Evolutionary conservation across 495 filamentous ascomycete species (phyloP).

Genomic region (Friedmanniomyces simplex): DNA sequence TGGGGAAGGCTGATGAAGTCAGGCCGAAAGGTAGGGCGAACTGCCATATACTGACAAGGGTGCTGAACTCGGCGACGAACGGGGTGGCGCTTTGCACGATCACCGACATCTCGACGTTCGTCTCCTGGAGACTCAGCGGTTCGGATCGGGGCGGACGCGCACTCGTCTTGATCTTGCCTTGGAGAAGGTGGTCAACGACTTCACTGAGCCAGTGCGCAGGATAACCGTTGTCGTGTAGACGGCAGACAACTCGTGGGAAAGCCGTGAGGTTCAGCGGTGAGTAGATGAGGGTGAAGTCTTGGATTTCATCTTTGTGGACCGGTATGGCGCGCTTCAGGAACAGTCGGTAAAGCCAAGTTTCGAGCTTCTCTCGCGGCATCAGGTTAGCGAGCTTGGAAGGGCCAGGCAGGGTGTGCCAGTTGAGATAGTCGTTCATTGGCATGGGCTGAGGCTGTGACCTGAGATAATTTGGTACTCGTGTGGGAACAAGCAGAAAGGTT

Average conservation of each 20-base stretch:
- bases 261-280: background rate
- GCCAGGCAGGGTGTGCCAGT: background rate
- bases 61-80: background rate
- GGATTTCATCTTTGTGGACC: background rate
- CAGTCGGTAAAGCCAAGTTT: background rate
- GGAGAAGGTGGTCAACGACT: background rate
- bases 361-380: background rate
- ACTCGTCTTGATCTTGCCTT: background rate
- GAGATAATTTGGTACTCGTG: background rate
- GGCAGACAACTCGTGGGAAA: background rate
- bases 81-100: background rate
- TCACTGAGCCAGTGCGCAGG: background rate
- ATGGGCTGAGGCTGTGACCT: background rate
- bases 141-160: background rate
- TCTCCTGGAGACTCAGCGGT: background rate
- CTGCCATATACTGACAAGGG: constrained; percentile 1
- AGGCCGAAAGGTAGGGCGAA: background rate
- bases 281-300: background rate
- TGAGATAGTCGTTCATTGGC: background rate
- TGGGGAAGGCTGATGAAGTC: background rate
- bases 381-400: background rate
- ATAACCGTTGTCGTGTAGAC: background rate
- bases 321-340: constrained; percentile 1
- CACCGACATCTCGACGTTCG: background rate
- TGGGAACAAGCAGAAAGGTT: too few relatives aligned